These are phyloP conservation scores for Sordariomycetes sp. DNA, from an alignment of 2,329 filamentous ascomycete genomes.

Conservation along the genomic window DNA sequence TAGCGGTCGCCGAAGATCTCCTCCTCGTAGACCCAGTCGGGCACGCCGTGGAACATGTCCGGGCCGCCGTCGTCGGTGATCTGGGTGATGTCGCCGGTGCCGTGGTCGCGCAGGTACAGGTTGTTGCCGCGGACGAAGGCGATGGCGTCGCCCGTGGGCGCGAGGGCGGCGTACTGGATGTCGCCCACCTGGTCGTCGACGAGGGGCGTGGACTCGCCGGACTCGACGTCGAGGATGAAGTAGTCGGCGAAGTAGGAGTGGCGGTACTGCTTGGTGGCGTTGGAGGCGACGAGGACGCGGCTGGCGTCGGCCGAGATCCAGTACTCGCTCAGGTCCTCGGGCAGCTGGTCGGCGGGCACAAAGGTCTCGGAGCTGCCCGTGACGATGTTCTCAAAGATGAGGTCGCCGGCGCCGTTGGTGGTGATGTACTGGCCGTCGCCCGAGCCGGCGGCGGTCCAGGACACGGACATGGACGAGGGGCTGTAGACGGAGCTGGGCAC, in stretches of 20 bases:
- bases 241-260: constrained; percentile 62
- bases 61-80: constrained; percentile 52
- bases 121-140: constrained; percentile 62
- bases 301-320: constrained; percentile 52
- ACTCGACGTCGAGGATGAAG: constrained; percentile 51
- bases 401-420: constrained; percentile 34
- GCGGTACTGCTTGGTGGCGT: constrained; percentile 60
- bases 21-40: constrained; percentile 77
- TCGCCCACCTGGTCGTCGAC: constrained; percentile 51
- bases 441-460: constrained; percentile 48
- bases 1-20: constrained; percentile 56
- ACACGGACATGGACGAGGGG: constrained; percentile 36
- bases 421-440: constrained; percentile 58
- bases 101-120: constrained; percentile 37
- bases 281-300: constrained; percentile 52
- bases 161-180: constrained; percentile 58
- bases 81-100: constrained; percentile 41
- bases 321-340: constrained; percentile 44
- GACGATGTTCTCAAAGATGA: constrained; percentile 53
- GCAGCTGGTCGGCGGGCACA: constrained; percentile 47
- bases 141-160: constrained; percentile 46
- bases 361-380: constrained; percentile 48
- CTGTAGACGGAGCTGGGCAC: constrained; percentile 35
- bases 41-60: constrained; percentile 54
- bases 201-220: constrained; percentile 43